Conservation (phyloP, 768 basidiomycete genomes). For the Lactarius indigo region DNA sequence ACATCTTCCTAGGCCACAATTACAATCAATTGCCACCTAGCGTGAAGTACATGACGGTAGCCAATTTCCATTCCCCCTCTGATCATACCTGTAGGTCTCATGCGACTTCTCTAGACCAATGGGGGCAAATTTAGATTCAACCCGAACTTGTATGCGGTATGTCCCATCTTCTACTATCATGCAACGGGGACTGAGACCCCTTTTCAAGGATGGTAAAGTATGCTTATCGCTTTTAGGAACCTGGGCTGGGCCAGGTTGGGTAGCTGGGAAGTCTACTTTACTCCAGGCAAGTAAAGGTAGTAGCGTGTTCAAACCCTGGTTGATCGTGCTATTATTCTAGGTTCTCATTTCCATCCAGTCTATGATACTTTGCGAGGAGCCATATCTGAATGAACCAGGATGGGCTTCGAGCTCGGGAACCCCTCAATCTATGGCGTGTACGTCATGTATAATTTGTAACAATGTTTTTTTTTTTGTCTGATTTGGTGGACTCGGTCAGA, state of each 20-base stretch:
- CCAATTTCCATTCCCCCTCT: conserved; percentile 21
- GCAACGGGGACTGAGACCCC: neutral
- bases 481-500: conserved; percentile 43
- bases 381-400: conserved; percentile 90
- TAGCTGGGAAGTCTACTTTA: conserved; percentile 83
- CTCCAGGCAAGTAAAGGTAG: conserved; percentile 55
- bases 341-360: conserved; percentile 93
- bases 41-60: conserved; percentile 69
- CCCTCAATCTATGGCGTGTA: conserved; percentile 74
- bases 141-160: conserved; percentile 88
- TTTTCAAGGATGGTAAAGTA: conserved; percentile 81
- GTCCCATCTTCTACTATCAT: conserved; percentile 26
- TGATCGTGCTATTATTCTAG: conserved; percentile 31
- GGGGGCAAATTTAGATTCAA: conserved; percentile 90
- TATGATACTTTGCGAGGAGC: conserved; percentile 93
- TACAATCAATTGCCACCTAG: conserved; percentile 86
- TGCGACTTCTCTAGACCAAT: conserved; percentile 53
- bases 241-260: conserved; percentile 93
- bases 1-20: conserved; percentile 86
- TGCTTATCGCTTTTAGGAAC: conserved; percentile 90
- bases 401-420: conserved; percentile 75
- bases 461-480: neutral
- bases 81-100: neutral
- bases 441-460: conserved; percentile 28
- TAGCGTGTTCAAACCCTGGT: neutral